Evolutionary conservation across 495 filamentous ascomycete species (phyloP).

Genomic region (Hyaloscypha hepaticicola): DNA sequence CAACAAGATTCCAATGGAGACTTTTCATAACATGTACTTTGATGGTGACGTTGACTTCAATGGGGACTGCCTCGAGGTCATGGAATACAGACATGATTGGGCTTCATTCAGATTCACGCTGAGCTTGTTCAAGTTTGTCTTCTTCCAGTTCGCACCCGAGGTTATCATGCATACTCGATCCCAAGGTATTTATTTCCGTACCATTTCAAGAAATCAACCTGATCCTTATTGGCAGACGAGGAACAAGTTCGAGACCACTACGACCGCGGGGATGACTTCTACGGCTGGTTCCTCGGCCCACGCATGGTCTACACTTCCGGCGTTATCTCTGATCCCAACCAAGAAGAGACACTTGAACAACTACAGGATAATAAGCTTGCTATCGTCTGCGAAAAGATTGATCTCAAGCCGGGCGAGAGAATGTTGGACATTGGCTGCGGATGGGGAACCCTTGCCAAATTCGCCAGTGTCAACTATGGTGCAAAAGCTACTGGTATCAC

Average conservation of each 20-base stretch:
- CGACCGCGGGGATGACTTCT: conserved; percentile 86
- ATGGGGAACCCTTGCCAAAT: conserved; percentile 83
- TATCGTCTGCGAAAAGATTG: conserved; percentile 83
- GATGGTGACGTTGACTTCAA: conserved; percentile 84
- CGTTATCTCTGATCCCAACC: conserved; percentile 71
- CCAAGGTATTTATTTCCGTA: conserved; percentile 52
- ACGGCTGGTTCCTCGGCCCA: conserved; percentile 85
- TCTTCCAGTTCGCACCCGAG: conserved; percentile 72
- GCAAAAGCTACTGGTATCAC: conserved; percentile 78
- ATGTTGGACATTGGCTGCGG: conserved; percentile 85
- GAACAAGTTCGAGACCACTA: conserved; percentile 88
- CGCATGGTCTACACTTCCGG: conserved; percentile 91
- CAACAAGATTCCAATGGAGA: conserved; percentile 82
- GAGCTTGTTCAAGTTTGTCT: conserved; percentile 65
- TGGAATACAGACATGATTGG: conserved; percentile 90
- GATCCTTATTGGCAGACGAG: conserved; percentile 56
- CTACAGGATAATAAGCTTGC: conserved; percentile 89
- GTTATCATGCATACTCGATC: conserved; percentile 76
- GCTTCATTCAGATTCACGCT: conserved; percentile 77
- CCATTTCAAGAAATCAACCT: background rate
- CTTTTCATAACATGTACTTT: conserved; percentile 89
- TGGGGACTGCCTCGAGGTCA: conserved; percentile 71
- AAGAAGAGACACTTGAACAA: conserved; percentile 77
- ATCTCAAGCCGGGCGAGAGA: conserved; percentile 64
- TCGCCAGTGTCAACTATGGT: conserved; percentile 75